Conservation (phyloP, 2,329 filamentous ascomycete genomes). For the Fusarium begoniae region DNA sequence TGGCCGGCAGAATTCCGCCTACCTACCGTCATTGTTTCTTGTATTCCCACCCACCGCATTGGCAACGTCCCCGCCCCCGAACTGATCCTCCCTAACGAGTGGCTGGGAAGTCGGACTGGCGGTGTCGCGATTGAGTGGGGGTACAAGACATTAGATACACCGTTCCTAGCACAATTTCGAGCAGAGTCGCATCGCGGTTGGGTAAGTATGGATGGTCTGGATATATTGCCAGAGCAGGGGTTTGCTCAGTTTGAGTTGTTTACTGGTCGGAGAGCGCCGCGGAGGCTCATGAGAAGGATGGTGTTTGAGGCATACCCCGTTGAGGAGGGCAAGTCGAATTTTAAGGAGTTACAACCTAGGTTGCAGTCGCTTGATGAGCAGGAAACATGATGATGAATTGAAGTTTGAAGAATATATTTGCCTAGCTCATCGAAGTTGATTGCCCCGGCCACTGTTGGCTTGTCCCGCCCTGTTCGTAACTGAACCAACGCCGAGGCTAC, state of each 20-base stretch:
- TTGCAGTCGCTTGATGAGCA: constrained; percentile 42
- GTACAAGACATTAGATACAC: constrained; percentile 78
- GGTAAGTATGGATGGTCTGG: constrained; percentile 80
- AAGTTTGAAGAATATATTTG: background rate
- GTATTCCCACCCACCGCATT: constrained; percentile 76
- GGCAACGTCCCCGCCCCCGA: constrained; percentile 71
- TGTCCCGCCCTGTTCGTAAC: background rate
- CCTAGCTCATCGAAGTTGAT: background rate
- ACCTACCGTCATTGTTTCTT: constrained; percentile 80
- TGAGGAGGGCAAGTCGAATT: constrained; percentile 52
- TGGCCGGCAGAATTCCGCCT: constrained; percentile 72
- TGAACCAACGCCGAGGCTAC: background rate
- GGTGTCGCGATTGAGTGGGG: constrained; percentile 80
- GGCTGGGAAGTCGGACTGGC: constrained; percentile 77
- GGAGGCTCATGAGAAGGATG: constrained; percentile 74
- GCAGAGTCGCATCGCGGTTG: constrained; percentile 69
- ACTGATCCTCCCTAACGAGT: constrained; percentile 73
- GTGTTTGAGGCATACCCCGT: constrained; percentile 60
- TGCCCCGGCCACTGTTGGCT: background rate
- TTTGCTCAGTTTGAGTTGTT: constrained; percentile 86
- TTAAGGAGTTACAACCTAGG: constrained; percentile 50
- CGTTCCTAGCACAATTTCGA: constrained; percentile 74
- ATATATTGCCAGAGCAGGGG: constrained; percentile 80
- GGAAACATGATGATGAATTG: constrained; percentile 32
- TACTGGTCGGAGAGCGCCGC: constrained; percentile 64